phyloP scores from a whole-genome alignment of 306 rosid genomes.

The Glycine soja region DNA sequence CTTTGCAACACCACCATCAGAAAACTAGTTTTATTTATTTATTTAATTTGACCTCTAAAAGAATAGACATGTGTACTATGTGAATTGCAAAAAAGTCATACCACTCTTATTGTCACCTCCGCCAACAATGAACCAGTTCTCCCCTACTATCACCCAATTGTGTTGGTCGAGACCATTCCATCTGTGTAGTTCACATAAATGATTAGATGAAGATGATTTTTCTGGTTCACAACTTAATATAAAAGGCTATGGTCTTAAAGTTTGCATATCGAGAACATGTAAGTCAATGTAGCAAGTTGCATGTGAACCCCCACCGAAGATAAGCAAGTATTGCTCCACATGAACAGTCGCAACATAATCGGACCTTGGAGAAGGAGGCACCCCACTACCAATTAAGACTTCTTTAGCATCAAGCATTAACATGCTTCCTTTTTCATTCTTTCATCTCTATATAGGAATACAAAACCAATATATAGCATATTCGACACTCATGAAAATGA shows the following conservation, averaged over 20 bases:
- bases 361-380: constrained; percentile 92
- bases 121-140: constrained; percentile 96
- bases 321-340: constrained; percentile 85
- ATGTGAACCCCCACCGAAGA: constrained; percentile 98
- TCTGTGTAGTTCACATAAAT: constrained; percentile 56
- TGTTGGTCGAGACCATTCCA: constrained; percentile 93
- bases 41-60: constrained; percentile 14
- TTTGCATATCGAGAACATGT: constrained; percentile 90
- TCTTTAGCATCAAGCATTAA: constrained; percentile 37
- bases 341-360: constrained; percentile 94
- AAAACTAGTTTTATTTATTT: background rate
- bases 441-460: constrained; percentile 1
- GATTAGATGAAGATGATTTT: constrained; percentile 40
- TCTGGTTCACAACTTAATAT: constrained; percentile 2
- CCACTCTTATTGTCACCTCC: constrained; percentile 97
- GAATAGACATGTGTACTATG: background rate
- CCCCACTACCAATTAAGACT: constrained; percentile 67
- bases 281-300: constrained; percentile 95
- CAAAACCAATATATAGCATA: constrained; percentile 30
- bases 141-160: constrained; percentile 91
- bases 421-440: background rate
- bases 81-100: constrained; percentile 45
- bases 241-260: constrained; percentile 61
- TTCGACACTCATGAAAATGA: constrained; percentile 19
- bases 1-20: too few relatives aligned